Percentiles rank a stretch among this genome's conserved stretches.
phyloP scores from a whole-genome alignment of 1,284 basidiomycete species.

The Ganoderma multipileum region DNA sequence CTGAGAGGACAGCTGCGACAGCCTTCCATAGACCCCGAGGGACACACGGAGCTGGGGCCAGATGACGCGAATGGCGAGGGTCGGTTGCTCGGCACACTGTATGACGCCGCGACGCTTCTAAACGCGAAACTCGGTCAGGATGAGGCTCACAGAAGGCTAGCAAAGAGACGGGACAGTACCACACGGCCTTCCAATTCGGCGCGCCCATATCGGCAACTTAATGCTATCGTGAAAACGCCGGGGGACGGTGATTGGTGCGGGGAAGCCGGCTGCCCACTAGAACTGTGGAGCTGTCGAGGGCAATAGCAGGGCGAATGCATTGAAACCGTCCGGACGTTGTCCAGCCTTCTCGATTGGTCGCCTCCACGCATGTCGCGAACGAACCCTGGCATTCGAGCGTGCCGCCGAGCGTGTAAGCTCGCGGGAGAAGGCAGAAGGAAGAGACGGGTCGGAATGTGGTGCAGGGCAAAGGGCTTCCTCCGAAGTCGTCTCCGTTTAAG shows the following conservation, averaged over 20 bases:
- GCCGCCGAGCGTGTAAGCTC: constrained; percentile 1
- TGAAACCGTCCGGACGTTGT: constrained; percentile 1
- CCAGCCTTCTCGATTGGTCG: background rate
- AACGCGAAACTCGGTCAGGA: background rate
- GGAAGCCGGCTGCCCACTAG: background rate
- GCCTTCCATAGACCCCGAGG: background rate
- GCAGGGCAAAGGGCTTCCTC: background rate
- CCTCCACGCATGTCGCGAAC: background rate
- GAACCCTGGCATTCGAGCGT: background rate
- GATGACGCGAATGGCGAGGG: background rate
- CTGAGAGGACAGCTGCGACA: background rate
- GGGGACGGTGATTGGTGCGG: background rate
- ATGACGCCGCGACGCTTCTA: background rate
- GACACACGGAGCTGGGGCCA: background rate
- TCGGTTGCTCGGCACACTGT: background rate
- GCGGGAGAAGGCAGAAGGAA: constrained; percentile 1
- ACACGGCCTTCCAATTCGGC: background rate
- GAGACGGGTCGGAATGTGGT: background rate
- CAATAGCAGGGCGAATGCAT: background rate
- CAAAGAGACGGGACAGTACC: background rate
- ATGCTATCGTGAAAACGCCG: background rate
- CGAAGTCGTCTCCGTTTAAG: constrained; percentile 1
- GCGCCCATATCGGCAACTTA: background rate
- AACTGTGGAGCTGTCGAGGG: background rate
- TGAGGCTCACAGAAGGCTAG: background rate